Evolutionary conservation across 495 filamentous ascomycete genomes (phyloP).

Genomic region (Aspergillus olivimuriae): DNA sequence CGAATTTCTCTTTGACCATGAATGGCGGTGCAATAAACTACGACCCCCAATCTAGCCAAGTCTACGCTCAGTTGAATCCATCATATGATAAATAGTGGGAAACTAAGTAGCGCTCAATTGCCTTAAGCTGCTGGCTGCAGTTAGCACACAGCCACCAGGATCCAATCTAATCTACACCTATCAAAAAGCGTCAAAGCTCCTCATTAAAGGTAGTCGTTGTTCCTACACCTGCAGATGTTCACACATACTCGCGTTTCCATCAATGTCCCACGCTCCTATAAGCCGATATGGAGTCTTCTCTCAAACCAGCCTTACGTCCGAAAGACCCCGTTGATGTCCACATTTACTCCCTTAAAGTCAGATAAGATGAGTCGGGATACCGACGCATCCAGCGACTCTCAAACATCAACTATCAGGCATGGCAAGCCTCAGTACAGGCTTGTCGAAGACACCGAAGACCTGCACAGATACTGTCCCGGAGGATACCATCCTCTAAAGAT

Average conservation of each 20-base stretch:
- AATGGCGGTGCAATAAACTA: too few species aligned
- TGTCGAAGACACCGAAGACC: slow-evolving; percentile 19
- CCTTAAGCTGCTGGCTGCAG: too few species aligned
- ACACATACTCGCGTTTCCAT: slow-evolving; percentile 4
- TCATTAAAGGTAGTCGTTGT: too few species aligned
- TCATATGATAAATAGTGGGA: too few species aligned
- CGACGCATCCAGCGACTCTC: slow-evolving; percentile 6
- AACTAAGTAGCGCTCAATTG: too few species aligned
- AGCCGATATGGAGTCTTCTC: slow-evolving; percentile 4
- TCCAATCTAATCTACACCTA: too few species aligned
- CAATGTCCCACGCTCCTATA: background rate
- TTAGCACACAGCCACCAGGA: too few species aligned
- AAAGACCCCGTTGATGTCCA: slow-evolving; percentile 9
- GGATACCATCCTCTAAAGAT: slow-evolving; percentile 39
- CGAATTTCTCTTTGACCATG: too few species aligned
- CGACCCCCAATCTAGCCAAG: too few species aligned
- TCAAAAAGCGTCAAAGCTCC: too few species aligned
- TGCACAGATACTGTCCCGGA: slow-evolving; percentile 29
- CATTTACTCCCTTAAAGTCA: slow-evolving; percentile 1
- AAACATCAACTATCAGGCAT: slow-evolving; percentile 1
- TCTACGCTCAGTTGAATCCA: too few species aligned
- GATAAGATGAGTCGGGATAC: slow-evolving; percentile 6
- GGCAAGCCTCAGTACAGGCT: slow-evolving; percentile 9
- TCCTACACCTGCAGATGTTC: slow-evolving; percentile 11
- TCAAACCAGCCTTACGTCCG: slow-evolving; percentile 4